Percentiles rank a stretch among this genome's conserved stretches.
phyloP scores from a whole-genome alignment of 805 yeast genomes.

The Pachysolen tannophilus region DNA sequence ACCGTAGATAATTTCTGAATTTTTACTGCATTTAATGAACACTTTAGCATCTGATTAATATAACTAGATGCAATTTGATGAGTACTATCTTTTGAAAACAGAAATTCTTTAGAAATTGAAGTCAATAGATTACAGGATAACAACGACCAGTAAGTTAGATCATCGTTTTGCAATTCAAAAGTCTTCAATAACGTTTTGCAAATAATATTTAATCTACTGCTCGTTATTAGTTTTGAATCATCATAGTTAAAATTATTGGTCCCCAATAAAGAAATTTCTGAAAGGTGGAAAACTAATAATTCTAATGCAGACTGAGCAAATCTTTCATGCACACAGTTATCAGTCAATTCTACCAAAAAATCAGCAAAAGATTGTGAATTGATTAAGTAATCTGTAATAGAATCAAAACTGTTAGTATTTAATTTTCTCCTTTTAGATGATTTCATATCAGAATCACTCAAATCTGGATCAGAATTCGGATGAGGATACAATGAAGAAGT shows the following conservation, averaged over 20 bases:
- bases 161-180: slow-evolving; percentile 14
- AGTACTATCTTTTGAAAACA: background rate
- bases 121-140: slow-evolving; percentile 15
- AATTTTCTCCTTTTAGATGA: slow-evolving; percentile 20
- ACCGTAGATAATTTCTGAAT: slow-evolving; percentile 16
- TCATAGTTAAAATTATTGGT: slow-evolving; percentile 10
- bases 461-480: too few species aligned
- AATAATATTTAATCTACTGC: slow-evolving; percentile 1
- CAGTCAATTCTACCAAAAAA: slow-evolving; percentile 17
- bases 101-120: too few species aligned
- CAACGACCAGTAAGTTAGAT: slow-evolving; percentile 21
- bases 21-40: slow-evolving; percentile 29
- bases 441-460: too few species aligned
- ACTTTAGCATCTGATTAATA: slow-evolving; percentile 22
- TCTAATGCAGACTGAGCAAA: slow-evolving; percentile 20
- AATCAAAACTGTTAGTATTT: slow-evolving; percentile 15
- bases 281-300: slow-evolving; percentile 19
- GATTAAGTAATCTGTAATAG: slow-evolving; percentile 16
- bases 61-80: background rate
- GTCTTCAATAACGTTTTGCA: slow-evolving; percentile 12
- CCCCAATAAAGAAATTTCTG: slow-evolving; percentile 4
- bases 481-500: too few species aligned
- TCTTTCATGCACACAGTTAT: slow-evolving; percentile 10
- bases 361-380: slow-evolving; percentile 19
- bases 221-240: slow-evolving; percentile 20